These are phyloP conservation scores for Tilletia setariae DNA, from an alignment of 1,284 basidiomycete genomes.

Conservation along the genomic window DNA sequence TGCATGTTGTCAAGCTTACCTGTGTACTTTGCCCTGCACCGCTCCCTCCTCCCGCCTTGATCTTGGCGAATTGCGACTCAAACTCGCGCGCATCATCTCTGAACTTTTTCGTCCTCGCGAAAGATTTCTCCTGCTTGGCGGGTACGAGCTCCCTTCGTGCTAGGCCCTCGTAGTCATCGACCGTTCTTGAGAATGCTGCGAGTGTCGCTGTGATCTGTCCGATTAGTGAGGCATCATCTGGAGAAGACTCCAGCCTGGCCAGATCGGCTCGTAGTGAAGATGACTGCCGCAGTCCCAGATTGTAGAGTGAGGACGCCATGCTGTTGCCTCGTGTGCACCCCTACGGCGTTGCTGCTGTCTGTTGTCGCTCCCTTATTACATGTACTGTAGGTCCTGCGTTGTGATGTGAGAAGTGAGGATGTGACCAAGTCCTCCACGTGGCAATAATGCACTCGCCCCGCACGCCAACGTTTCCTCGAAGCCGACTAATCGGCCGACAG, in stretches of 20 bases:
- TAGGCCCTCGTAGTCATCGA: slow-evolving; percentile 53
- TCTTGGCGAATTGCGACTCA: slow-evolving; percentile 27
- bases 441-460: no score
- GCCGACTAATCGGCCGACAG: no score
- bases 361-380: no score
- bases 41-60: slow-evolving; percentile 30
- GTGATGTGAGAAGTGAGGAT: no score
- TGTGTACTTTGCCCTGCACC: not conserved
- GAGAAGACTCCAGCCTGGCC: slow-evolving; percentile 31
- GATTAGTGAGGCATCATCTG: slow-evolving; percentile 24
- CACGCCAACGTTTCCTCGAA: no score
- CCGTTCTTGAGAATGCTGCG: slow-evolving; percentile 42
- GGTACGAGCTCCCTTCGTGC: slow-evolving; percentile 49
- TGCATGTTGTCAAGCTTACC: no score
- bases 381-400: no score
- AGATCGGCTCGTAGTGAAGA: slow-evolving; percentile 50
- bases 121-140: slow-evolving; percentile 51
- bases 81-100: slow-evolving; percentile 45
- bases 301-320: slow-evolving; percentile 42
- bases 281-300: slow-evolving; percentile 49
- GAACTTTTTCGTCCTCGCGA: slow-evolving; percentile 44
- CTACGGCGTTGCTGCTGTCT: no score
- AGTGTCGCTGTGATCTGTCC: slow-evolving; percentile 44
- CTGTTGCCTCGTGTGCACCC: not conserved
- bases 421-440: no score